Percentiles rank a stretch among this genome's conserved stretches.
Evolutionary conservation across 2,329 filamentous ascomycete species (phyloP).

Genomic region (Aspergillus felis): DNA sequence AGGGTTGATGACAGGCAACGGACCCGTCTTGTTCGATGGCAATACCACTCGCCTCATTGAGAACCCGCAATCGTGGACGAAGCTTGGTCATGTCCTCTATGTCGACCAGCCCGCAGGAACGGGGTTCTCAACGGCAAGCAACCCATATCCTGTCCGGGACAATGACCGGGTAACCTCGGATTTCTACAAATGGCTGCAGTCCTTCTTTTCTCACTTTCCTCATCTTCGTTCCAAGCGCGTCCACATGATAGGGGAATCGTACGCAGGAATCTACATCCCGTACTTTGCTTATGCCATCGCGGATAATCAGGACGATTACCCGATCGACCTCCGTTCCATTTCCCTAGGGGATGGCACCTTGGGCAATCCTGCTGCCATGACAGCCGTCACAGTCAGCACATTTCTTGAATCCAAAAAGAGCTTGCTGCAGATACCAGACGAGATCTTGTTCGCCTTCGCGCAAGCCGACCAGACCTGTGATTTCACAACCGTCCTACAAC

Average conservation of each 20-base stretch:
- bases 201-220: constrained; percentile 29
- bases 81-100: constrained; percentile 33
- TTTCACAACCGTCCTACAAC: constrained; percentile 25
- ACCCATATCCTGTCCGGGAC: constrained; percentile 23
- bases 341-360: constrained; percentile 35
- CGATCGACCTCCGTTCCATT: constrained; percentile 32
- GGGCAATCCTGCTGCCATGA: constrained; percentile 34
- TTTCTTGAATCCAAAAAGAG: constrained; percentile 25
- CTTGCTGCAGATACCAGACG: constrained; percentile 22
- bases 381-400: constrained; percentile 24
- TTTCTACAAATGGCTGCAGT: constrained; percentile 29
- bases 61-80: constrained; percentile 29
- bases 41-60: constrained; percentile 18
- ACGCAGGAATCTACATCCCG: constrained; percentile 36
- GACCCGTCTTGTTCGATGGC: constrained; percentile 9
- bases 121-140: constrained; percentile 31
- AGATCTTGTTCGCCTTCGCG: constrained; percentile 26
- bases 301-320: constrained; percentile 20
- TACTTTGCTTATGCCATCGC: constrained; percentile 34
- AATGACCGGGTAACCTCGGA: constrained; percentile 27
- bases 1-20: constrained; percentile 20
- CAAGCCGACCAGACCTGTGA: constrained; percentile 30
- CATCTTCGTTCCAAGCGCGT: constrained; percentile 28
- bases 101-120: constrained; percentile 37
- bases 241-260: constrained; percentile 38